Evolutionary conservation across 306 rosid genomes (phyloP).

Genomic region (Parietaria judaica): DNA sequence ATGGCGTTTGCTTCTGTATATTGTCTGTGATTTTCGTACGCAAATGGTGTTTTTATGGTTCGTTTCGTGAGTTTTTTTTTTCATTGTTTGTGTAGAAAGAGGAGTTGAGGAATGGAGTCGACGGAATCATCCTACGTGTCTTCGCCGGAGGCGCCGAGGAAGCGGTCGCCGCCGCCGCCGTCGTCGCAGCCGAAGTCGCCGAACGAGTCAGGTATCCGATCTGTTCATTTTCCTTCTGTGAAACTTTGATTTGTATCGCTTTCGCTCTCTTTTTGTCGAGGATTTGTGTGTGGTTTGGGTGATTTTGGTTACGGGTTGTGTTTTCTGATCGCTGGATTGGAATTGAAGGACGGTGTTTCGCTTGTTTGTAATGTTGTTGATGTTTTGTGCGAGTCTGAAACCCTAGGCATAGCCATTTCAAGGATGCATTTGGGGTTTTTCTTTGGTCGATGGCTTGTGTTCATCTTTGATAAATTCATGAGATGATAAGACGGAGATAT

Average conservation of each 20-base stretch:
- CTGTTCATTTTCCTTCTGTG: constrained; percentile 42
- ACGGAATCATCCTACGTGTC: constrained; percentile 87
- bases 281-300: background rate
- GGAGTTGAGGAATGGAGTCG: constrained; percentile 61
- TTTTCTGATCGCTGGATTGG: background rate
- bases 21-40: constrained; percentile 8
- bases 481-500: no score
- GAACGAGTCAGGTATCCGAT: constrained; percentile 58
- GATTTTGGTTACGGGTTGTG: background rate
- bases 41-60: background rate
- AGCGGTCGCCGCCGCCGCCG: constrained; percentile 66
- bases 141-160: constrained; percentile 83
- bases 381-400: background rate
- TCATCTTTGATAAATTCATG: no score
- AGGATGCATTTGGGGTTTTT: no score
- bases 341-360: background rate
- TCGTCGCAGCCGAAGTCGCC: constrained; percentile 80
- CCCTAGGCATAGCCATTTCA: no score
- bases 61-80: background rate
- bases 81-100: constrained; percentile 22
- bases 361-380: constrained; percentile 8
- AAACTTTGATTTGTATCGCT: background rate
- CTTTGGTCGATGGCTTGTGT: background rate
- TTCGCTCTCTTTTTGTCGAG: background rate
- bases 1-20: background rate